phyloP scores from a whole-genome alignment of 345 rosid genomes.

The Arabidopsis suecica region DNA sequence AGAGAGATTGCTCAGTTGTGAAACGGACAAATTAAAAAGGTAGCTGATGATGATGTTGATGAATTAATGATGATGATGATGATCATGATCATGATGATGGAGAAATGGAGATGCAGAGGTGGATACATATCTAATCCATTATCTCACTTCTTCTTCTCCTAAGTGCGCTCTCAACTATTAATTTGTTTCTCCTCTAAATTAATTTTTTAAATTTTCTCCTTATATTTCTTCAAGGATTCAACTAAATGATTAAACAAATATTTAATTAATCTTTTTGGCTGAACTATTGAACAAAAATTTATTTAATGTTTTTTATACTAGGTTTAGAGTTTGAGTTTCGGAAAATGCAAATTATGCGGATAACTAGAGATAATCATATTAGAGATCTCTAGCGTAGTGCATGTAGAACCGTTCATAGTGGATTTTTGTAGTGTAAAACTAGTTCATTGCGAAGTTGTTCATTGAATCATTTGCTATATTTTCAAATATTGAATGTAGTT shows the following conservation, averaged over 20 bases:
- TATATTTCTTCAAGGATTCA: constrained; percentile 17
- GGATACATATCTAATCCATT: constrained; percentile 44
- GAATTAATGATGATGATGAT: background rate
- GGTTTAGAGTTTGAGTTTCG: background rate
- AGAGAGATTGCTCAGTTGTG: constrained; percentile 51
- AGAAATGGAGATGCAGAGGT: constrained; percentile 26
- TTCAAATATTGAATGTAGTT: background rate
- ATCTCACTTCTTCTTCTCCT: constrained; percentile 20
- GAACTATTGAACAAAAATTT: background rate
- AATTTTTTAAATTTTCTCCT: background rate
- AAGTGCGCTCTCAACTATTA: constrained; percentile 10
- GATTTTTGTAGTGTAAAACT: too few relatives aligned
- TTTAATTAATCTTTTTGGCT: too few relatives aligned
- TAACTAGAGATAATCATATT: background rate
- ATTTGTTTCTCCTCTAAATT: constrained; percentile 7
- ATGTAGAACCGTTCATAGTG: background rate
- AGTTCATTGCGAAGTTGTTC: too few relatives aligned
- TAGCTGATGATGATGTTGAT: constrained; percentile 49
- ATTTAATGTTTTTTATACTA: background rate
- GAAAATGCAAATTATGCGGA: background rate
- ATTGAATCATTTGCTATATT: background rate
- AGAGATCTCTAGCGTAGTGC: background rate
- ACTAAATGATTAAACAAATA: too few relatives aligned
- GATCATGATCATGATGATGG: background rate
- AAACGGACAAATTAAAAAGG: constrained; percentile 69